These are phyloP conservation scores for Macrophomina tecta DNA, from an alignment of 2,329 filamentous ascomycete genomes.

Conservation along the genomic window DNA sequence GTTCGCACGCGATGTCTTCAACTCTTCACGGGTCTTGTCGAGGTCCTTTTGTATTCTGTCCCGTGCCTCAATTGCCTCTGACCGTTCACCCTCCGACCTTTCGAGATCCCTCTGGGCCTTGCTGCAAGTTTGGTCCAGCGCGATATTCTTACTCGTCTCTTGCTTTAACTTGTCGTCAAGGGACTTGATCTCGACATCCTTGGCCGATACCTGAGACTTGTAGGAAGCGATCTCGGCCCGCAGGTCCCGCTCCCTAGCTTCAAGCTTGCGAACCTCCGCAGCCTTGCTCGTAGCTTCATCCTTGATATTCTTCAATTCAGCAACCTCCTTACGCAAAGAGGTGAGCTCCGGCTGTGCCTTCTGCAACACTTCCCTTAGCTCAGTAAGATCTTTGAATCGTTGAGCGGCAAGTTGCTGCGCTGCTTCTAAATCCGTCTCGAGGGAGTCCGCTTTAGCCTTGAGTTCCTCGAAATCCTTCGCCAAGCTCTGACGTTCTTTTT, in stretches of 20 bases:
- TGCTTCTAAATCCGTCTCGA: slow-evolving; percentile 84
- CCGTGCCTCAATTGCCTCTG: slow-evolving; percentile 74
- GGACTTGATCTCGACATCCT: slow-evolving; percentile 77
- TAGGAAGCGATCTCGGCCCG: slow-evolving; percentile 73
- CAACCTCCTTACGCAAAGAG: slow-evolving; percentile 76
- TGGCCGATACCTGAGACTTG: slow-evolving; percentile 73
- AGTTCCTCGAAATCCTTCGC: slow-evolving; percentile 72
- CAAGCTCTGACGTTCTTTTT: slow-evolving; percentile 62
- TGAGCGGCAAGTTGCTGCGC: slow-evolving; percentile 85
- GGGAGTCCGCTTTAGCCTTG: slow-evolving; percentile 69
- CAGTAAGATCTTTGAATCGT: slow-evolving; percentile 85
- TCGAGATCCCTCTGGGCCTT: slow-evolving; percentile 78
- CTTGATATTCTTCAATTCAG: slow-evolving; percentile 73
- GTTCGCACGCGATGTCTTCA: slow-evolving; percentile 60
- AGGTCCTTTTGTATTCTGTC: slow-evolving; percentile 77
- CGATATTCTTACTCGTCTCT: slow-evolving; percentile 73
- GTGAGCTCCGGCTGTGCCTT: slow-evolving; percentile 88
- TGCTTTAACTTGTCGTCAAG: slow-evolving; percentile 79
- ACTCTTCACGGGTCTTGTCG: slow-evolving; percentile 73
- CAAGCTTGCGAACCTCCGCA: slow-evolving; percentile 73
- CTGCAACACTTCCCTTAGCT: slow-evolving; percentile 78
- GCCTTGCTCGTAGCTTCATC: slow-evolving; percentile 72
- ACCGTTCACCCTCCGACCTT: slow-evolving; percentile 77
- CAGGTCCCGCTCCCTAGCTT: slow-evolving; percentile 82
- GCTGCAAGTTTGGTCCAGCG: slow-evolving; percentile 79